phyloP scores from a whole-genome alignment of 371 early-diverging fungal genomes.

The Actinomortierella ambigua region DNA sequence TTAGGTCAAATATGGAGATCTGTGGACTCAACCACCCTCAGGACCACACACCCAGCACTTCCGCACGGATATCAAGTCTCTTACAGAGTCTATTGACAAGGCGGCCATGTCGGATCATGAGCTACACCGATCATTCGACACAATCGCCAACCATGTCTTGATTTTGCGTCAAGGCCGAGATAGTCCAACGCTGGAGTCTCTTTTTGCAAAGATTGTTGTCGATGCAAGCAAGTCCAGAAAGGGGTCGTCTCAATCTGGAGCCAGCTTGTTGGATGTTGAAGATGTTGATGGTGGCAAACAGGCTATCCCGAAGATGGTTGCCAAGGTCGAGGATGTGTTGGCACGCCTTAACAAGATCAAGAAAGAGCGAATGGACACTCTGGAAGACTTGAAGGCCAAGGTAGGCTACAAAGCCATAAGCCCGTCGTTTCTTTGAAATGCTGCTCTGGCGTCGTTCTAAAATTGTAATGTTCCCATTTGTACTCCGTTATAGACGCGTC shows the following conservation, averaged over 20 bases:
- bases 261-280: slow-evolving; percentile 70
- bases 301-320: slow-evolving; percentile 53
- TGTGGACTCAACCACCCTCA: slow-evolving; percentile 88
- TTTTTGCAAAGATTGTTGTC: slow-evolving; percentile 64
- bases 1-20: slow-evolving; percentile 73
- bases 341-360: slow-evolving; percentile 80
- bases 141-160: slow-evolving; percentile 57
- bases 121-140: slow-evolving; percentile 61
- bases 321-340: slow-evolving; percentile 71
- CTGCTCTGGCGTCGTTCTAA: not conserved
- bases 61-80: slow-evolving; percentile 78
- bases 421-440: not conserved
- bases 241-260: slow-evolving; percentile 27
- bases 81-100: slow-evolving; percentile 79
- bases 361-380: slow-evolving; percentile 74
- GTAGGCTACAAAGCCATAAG: slow-evolving; percentile 43
- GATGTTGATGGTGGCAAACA: slow-evolving; percentile 49
- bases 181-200: slow-evolving; percentile 62
- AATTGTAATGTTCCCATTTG: not conserved
- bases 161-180: slow-evolving; percentile 63
- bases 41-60: slow-evolving; percentile 71
- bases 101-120: slow-evolving; percentile 77
- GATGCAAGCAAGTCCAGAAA: slow-evolving; percentile 38
- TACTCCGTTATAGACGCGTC: slow-evolving; percentile 57
- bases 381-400: slow-evolving; percentile 85